Evolutionary conservation across 2,329 filamentous ascomycete genomes (phyloP), one percentile per base, ranked within the genome.

Genomic region (Ophiostoma montium): DNA sequence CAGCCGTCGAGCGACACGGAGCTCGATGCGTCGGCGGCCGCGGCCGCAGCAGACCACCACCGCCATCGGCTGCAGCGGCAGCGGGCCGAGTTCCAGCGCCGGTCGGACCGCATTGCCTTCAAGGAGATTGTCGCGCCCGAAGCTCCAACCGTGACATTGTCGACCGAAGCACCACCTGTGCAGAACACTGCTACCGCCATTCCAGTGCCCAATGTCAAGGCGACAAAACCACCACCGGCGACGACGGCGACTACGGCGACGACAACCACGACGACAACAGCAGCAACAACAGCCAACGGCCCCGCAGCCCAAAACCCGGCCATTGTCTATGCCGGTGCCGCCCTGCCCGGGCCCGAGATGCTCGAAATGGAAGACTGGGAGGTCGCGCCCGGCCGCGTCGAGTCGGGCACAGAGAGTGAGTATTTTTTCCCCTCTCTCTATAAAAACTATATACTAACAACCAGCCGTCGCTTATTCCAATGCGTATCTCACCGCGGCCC

Each of bases 351-450:
- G 4, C 33, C 53, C 4, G 54, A 58, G 1, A 42, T 55, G 2
- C 55, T 64, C 8, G 61, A 64, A 47, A 63, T 65, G 62, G 62
- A 65, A 48, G 58, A 60, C 11, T 65, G 63, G 63, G 63, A 65
- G 46, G 32, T 65, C 1, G 63, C 61, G 1, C 63, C 63, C 0
- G 63, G 63, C 3, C 57, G 60, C 3, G 54, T 65, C 32, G 52
- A 52, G 35, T 27, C 46, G 11, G 21, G 43, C 1, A 47, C 46
- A 1, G 51, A 59, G 16, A 58, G 60, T 59, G 56, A 51, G 56
- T 44, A n/a, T 38, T 33, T 33, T 10, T 10, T 33, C 31, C 18
- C 16, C 30, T 35, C 27, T 21, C 6, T 27, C 7, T 11, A 15
- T n/a, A 10, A 3, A 33, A 11, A 12, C 31, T 15, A 12, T n/a